Conservation (phyloP, 805 yeast genomes). For the Ogataea minuta region DNA sequence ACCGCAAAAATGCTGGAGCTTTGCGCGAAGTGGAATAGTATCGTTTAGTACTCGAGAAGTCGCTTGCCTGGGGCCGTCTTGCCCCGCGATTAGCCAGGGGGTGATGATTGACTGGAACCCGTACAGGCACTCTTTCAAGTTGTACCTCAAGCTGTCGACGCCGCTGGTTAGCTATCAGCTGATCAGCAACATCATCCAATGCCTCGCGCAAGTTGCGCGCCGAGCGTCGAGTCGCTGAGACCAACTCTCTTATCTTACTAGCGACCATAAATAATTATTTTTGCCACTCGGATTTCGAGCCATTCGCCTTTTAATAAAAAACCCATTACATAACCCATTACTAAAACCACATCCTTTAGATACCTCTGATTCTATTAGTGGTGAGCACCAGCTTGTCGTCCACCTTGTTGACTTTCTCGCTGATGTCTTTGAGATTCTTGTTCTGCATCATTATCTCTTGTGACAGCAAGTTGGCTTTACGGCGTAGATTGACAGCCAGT, state of each 20-base stretch:
- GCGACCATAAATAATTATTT: conserved; percentile 30
- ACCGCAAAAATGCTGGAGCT: conserved; percentile 3
- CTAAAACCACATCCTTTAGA: conserved; percentile 14
- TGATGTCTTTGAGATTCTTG: conserved; percentile 66
- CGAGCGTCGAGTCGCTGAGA: conserved; percentile 44
- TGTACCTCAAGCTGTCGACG: conserved; percentile 32
- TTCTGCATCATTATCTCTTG: conserved; percentile 81
- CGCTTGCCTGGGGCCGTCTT: conserved; percentile 19
- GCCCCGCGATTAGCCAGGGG: conserved; percentile 23
- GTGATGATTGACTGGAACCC: conserved; percentile 23
- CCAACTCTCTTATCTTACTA: conserved; percentile 41
- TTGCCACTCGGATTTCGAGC: conserved; percentile 14
- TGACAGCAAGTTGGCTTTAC: conserved; percentile 68
- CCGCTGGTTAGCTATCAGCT: conserved; percentile 26
- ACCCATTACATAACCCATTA: conserved; percentile 3
- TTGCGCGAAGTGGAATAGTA: conserved; percentile 18
- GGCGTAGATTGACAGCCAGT: conserved; percentile 67
- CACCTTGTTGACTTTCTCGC: conserved; percentile 78
- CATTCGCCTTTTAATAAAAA: not conserved
- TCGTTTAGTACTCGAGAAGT: conserved; percentile 20
- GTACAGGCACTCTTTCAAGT: conserved; percentile 41
- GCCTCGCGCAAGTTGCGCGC: conserved; percentile 46
- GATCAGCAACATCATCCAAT: conserved; percentile 47
- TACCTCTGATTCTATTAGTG: conserved; percentile 34
- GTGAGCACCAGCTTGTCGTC: conserved; percentile 64